A percentile compares a stretch with the other conserved stretches of the same genome.
Conservation (phyloP, 2,329 filamentous ascomycete species). For the Colletotrichum sansevieriae region DNA sequence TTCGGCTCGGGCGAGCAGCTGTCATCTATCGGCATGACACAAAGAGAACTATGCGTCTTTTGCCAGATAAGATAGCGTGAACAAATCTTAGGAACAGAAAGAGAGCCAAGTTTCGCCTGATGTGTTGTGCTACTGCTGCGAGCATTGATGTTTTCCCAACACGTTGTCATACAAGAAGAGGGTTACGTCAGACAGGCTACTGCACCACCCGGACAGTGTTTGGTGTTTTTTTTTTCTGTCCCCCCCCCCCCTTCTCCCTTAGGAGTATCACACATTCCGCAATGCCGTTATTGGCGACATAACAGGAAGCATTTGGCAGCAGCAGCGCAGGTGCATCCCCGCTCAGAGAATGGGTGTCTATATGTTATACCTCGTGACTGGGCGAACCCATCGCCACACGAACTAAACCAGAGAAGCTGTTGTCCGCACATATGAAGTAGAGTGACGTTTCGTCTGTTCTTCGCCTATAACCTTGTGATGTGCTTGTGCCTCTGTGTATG, state of each 20-base stretch:
- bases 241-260: too few relatives aligned
- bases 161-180: too few relatives aligned
- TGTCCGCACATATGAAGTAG: neutral
- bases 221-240: too few relatives aligned
- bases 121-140: too few relatives aligned
- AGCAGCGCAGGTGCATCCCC: neutral
- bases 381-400: neutral
- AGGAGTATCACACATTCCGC: too few relatives aligned
- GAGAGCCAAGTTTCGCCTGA: neutral
- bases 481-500: neutral
- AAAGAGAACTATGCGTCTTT: too few relatives aligned
- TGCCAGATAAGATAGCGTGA: too few relatives aligned
- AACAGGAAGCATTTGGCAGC: neutral
- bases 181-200: slow-evolving; percentile 8
- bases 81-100: neutral
- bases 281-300: too few relatives aligned
- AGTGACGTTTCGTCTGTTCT: slow-evolving; percentile 39
- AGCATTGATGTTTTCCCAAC: too few relatives aligned
- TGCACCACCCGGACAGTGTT: slow-evolving; percentile 15
- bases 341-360: neutral
- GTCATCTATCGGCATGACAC: neutral
- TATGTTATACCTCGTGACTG: neutral
- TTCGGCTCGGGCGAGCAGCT: slow-evolving; percentile 1
- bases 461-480: slow-evolving; percentile 1
- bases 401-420: too few relatives aligned